Evolutionary conservation across 2,329 filamentous ascomycete species (phyloP).

Genomic region (Fusarium ramigenum): DNA sequence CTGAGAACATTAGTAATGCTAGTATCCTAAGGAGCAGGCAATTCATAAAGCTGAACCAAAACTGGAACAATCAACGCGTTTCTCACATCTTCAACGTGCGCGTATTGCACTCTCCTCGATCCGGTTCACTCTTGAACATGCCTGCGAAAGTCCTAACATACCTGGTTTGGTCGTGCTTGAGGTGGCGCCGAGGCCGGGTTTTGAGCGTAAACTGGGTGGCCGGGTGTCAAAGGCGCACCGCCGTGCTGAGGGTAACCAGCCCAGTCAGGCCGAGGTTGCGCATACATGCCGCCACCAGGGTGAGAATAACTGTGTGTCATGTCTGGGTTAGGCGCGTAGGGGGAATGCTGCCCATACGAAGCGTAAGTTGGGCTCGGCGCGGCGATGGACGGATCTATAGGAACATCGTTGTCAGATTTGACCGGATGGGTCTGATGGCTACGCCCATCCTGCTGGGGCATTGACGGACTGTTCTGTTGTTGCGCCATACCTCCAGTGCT

Average conservation of each 20-base stretch:
- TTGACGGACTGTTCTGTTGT: conserved; percentile 96
- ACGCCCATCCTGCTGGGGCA: conserved; percentile 83
- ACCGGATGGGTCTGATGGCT: conserved; percentile 80
- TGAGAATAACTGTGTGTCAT: conserved; percentile 83
- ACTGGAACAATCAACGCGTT: neutral
- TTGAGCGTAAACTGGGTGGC: conserved; percentile 64
- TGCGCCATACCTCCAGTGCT: conserved; percentile 93
- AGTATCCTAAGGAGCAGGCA: neutral
- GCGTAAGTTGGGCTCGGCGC: conserved; percentile 92
- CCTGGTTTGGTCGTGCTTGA: conserved; percentile 64
- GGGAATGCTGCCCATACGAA: conserved; percentile 79
- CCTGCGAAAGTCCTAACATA: conserved; percentile 53
- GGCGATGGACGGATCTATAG: conserved; percentile 99
- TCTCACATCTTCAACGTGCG: neutral
- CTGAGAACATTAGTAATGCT: conserved; percentile 54
- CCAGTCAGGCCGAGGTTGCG: conserved; percentile 80
- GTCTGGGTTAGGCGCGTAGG: conserved; percentile 85
- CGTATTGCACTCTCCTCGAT: neutral
- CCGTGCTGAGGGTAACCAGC: conserved; percentile 69
- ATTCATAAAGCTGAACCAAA: neutral
- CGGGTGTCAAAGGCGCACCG: conserved; percentile 56
- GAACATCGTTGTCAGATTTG: conserved; percentile 96
- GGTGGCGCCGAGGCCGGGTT: conserved; percentile 65
- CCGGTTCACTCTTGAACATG: conserved; percentile 17
- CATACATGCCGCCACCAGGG: conserved; percentile 70